Conservation (phyloP, 306 rosid genomes). For the Cajanus cajan region DNA sequence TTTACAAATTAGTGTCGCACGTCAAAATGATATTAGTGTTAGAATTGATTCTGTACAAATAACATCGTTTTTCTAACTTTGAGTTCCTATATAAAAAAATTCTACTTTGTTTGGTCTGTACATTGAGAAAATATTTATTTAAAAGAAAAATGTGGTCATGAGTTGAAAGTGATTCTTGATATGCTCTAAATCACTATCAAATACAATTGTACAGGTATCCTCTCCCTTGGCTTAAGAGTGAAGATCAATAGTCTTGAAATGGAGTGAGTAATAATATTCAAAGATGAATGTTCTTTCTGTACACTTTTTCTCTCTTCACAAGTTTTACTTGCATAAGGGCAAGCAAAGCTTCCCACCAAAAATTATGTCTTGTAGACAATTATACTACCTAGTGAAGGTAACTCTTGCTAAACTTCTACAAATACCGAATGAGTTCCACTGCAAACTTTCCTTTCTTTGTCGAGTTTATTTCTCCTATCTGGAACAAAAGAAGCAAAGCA, state of each 20-base stretch:
- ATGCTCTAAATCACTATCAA: background rate
- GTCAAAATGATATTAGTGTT: background rate
- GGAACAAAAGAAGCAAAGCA: slow-evolving; percentile 26
- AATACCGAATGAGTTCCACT: slow-evolving; percentile 71
- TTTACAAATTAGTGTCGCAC: too few relatives aligned
- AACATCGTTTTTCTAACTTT: too few relatives aligned
- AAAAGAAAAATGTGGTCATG: too few relatives aligned
- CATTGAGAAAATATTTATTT: background rate
- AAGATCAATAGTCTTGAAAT: background rate
- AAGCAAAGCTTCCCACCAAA: background rate
- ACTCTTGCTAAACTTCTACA: slow-evolving; percentile 33
- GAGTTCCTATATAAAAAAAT: background rate
- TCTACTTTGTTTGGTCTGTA: background rate
- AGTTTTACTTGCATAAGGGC: background rate
- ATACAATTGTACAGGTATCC: background rate
- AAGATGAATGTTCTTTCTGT: background rate
- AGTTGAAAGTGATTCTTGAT: background rate
- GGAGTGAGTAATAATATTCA: background rate
- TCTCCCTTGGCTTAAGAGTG: background rate
- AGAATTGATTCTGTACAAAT: background rate
- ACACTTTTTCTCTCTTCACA: background rate
- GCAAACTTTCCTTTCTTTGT: slow-evolving; percentile 89
- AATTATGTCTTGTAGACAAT: background rate
- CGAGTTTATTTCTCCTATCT: slow-evolving; percentile 82
- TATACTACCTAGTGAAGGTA: background rate